These are phyloP conservation scores for Nepenthes alata DNA, from an alignment of 179 eudicot species.

Conservation along the genomic window DNA sequence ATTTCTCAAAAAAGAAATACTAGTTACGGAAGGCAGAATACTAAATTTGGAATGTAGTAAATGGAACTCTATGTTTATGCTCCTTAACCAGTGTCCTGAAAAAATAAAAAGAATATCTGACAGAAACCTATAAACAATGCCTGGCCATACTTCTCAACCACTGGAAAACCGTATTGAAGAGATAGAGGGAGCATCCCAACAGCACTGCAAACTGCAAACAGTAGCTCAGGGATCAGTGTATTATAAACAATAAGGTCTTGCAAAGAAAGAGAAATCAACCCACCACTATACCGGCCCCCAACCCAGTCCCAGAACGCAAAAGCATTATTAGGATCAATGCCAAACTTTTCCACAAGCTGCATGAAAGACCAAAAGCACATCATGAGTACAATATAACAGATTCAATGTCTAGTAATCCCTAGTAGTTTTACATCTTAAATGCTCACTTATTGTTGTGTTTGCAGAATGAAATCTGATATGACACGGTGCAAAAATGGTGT, in stretches of 20 bases:
- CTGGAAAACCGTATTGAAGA: slow-evolving; percentile 87
- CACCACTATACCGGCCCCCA: slow-evolving; percentile 99
- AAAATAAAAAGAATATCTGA: neutral
- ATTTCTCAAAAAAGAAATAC: too few species aligned
- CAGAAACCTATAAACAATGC: neutral
- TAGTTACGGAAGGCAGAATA: too few species aligned
- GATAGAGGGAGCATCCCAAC: slow-evolving; percentile 94
- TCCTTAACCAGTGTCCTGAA: too few species aligned
- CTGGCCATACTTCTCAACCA: slow-evolving; percentile 67
- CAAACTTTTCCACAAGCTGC: slow-evolving; percentile 97
- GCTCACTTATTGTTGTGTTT: too few species aligned
- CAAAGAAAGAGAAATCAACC: slow-evolving; percentile 5
- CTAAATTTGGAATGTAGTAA: too few species aligned
- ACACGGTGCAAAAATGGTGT: too few species aligned
- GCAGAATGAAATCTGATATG: too few species aligned
- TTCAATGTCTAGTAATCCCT: neutral
- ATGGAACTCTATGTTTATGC: too few species aligned
- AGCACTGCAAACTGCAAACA: slow-evolving; percentile 93
- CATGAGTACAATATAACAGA: neutral
- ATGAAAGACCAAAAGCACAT: slow-evolving; percentile 5
- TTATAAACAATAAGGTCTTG: neutral
- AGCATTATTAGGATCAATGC: slow-evolving; percentile 95
- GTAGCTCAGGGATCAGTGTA: slow-evolving; percentile 12
- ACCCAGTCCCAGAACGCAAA: slow-evolving; percentile 99
- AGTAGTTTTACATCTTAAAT: too few species aligned